These are phyloP conservation scores for Blastocystis sp. DNA, from an alignment of 352 stramenopile genomes.

Conservation along the genomic window DNA sequence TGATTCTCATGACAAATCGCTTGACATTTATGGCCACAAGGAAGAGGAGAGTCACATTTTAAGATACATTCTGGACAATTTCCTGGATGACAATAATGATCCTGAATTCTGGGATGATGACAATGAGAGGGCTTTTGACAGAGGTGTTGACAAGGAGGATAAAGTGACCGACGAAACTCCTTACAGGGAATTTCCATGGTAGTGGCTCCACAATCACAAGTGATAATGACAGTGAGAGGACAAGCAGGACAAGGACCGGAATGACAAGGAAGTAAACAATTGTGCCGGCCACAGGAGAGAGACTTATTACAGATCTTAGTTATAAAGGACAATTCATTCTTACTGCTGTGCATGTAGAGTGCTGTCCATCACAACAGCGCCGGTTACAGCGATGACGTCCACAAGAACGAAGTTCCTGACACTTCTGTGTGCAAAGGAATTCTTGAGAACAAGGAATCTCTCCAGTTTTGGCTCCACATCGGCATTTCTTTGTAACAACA, in stretches of 20 bases:
- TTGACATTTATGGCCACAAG: constrained; percentile 7
- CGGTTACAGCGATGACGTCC: constrained; percentile 27
- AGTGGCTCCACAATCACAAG: constrained; percentile 30
- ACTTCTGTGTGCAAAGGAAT: constrained; percentile 5
- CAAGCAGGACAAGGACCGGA: constrained; percentile 38
- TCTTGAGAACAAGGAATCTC: constrained; percentile 1
- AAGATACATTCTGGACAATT: constrained; percentile 17
- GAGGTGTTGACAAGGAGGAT: constrained; percentile 24
- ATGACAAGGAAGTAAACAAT: constrained; percentile 58
- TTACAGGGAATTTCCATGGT: constrained; percentile 12
- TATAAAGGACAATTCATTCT: neutral
- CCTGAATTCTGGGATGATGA: constrained; percentile 48
- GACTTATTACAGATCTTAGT: constrained; percentile 45
- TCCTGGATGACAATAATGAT: constrained; percentile 37
- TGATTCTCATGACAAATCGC: constrained; percentile 38
- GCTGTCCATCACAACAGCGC: constrained; percentile 50
- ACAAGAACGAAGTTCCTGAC: constrained; percentile 8
- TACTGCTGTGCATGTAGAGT: constrained; percentile 16
- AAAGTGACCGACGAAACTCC: constrained; percentile 1
- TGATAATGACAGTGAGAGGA: neutral
- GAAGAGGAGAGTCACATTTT: neutral
- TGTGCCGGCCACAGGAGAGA: constrained; percentile 42
- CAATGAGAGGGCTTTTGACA: constrained; percentile 42
- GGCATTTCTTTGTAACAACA: constrained; percentile 27
- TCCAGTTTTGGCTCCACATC: neutral